Percentiles rank a stretch among this genome's conserved stretches.
Evolutionary conservation across 2,329 filamentous ascomycete species (phyloP).

Genomic region (Fusarium sacchari): DNA sequence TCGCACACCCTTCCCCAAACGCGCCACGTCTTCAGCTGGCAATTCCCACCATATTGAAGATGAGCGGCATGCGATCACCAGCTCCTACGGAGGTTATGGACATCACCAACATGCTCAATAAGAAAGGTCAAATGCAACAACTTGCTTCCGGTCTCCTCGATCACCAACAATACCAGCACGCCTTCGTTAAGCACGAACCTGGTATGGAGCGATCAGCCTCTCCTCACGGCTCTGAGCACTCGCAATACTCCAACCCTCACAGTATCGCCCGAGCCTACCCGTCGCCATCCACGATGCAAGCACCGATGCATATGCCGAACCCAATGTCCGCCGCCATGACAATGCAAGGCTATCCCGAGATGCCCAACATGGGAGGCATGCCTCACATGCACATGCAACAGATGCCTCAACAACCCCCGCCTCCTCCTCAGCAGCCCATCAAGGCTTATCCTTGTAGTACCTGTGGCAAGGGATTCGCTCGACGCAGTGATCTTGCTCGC

Average conservation of each 20-base stretch:
- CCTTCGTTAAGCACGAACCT: slow-evolving; percentile 50
- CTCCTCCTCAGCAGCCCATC: slow-evolving; percentile 50
- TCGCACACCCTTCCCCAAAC: slow-evolving; percentile 33
- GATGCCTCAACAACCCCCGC: slow-evolving; percentile 48
- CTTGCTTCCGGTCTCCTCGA: slow-evolving; percentile 47
- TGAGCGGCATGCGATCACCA: slow-evolving; percentile 55
- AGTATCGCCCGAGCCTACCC: slow-evolving; percentile 62
- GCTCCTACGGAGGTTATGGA: slow-evolving; percentile 62
- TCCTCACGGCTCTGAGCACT: slow-evolving; percentile 69
- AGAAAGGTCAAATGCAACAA: slow-evolving; percentile 55
- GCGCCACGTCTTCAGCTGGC: slow-evolving; percentile 35
- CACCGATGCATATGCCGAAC: slow-evolving; percentile 58
- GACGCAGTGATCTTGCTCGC: slow-evolving; percentile 91
- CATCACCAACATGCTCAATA: slow-evolving; percentile 64
- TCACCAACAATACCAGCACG: slow-evolving; percentile 45
- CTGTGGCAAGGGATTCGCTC: slow-evolving; percentile 90
- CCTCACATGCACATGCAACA: slow-evolving; percentile 54
- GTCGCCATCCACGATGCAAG: slow-evolving; percentile 64
- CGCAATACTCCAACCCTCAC: slow-evolving; percentile 63
- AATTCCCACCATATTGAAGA: slow-evolving; percentile 38
- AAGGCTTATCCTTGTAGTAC: slow-evolving; percentile 90
- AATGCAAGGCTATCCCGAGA: slow-evolving; percentile 54
- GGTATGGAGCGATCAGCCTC: slow-evolving; percentile 65
- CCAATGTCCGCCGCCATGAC: slow-evolving; percentile 56
- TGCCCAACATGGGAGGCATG: slow-evolving; percentile 54